Evolutionary conservation across 345 rosid genomes (phyloP).

Genomic region (Brassica nigra): DNA sequence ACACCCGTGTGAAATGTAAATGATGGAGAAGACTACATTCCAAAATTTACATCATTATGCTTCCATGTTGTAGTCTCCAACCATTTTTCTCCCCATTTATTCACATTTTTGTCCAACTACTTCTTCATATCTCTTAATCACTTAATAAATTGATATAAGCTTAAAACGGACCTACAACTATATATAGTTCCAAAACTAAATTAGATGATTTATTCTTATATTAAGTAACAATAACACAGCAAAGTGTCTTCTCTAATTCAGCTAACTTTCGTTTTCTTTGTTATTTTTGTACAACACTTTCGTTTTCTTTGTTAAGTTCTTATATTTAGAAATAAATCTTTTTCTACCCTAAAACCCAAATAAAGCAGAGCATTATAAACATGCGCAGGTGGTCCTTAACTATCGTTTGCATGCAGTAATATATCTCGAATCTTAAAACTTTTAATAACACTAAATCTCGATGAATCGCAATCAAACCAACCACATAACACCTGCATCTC

Average conservation of each 20-base stretch:
- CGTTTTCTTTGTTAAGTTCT: background rate
- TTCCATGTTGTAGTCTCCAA: conserved; percentile 20
- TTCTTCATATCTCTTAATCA: conserved; percentile 12
- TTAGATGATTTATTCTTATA: background rate
- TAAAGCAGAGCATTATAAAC: conserved; percentile 18
- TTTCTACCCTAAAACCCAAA: conserved; percentile 7
- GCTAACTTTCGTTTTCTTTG: background rate
- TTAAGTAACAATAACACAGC: conserved; percentile 11
- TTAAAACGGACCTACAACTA: background rate
- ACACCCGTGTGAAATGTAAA: conserved; percentile 38
- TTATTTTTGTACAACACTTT: background rate
- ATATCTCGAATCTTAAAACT: conserved; percentile 19
- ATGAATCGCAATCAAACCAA: conserved; percentile 36
- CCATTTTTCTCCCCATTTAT: background rate
- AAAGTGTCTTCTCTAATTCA: conserved; percentile 6
- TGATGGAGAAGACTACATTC: conserved; percentile 29
- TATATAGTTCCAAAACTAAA: background rate
- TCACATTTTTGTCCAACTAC: conserved; percentile 28
- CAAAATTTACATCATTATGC: conserved; percentile 37
- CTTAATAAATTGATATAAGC: background rate
- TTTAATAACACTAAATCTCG: conserved; percentile 20
- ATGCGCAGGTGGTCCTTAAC: conserved; percentile 35
- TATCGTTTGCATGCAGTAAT: conserved; percentile 29
- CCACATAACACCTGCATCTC: conserved; percentile 32
- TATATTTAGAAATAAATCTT: conserved; percentile 18